These are phyloP conservation scores for Karstenula rhodostoma DNA, from an alignment of 2,329 filamentous ascomycete genomes.

Conservation along the genomic window DNA sequence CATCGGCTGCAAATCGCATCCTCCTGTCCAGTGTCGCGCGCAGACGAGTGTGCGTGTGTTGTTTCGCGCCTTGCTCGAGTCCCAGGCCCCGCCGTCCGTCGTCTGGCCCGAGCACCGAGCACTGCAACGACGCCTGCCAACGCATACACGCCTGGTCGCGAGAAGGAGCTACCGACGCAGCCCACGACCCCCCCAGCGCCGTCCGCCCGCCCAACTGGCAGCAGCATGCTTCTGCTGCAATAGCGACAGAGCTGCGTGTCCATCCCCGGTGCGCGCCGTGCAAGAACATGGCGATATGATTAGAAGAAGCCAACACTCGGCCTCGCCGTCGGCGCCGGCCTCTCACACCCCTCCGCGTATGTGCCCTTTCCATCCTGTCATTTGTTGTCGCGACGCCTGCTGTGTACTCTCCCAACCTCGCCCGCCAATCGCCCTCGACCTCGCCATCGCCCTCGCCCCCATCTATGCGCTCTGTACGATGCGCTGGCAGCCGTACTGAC, in stretches of 20 bases:
- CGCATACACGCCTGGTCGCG: conserved; percentile 22
- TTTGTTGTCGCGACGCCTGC: conserved; percentile 12
- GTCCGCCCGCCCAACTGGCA: conserved; percentile 10
- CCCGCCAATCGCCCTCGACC: conserved; percentile 37
- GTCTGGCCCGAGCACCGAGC: background rate
- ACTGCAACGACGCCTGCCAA: conserved; percentile 28
- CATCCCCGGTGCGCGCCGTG: conserved; percentile 13
- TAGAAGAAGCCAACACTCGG: conserved; percentile 45
- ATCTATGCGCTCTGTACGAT: conserved; percentile 51
- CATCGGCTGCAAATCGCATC: conserved; percentile 1
- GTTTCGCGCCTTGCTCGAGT: conserved; percentile 7
- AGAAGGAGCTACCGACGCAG: conserved; percentile 4
- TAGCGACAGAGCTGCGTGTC: conserved; percentile 27
- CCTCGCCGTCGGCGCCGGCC: conserved; percentile 69
- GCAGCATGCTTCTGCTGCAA: conserved; percentile 28
- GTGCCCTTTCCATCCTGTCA: conserved; percentile 46
- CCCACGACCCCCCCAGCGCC: conserved; percentile 5
- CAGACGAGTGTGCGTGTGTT: conserved; percentile 8
- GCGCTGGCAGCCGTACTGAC: conserved; percentile 33
- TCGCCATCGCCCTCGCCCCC: conserved; percentile 36
- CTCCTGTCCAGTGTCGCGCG: conserved; percentile 6
- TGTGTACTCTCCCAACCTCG: conserved; percentile 11
- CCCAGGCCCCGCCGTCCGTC: conserved; percentile 3
- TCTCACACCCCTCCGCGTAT: conserved; percentile 63
- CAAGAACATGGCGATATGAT: conserved; percentile 44